Conservation (phyloP, 2,329 filamentous ascomycete genomes). For the Aureobasidium sp. region DNA sequence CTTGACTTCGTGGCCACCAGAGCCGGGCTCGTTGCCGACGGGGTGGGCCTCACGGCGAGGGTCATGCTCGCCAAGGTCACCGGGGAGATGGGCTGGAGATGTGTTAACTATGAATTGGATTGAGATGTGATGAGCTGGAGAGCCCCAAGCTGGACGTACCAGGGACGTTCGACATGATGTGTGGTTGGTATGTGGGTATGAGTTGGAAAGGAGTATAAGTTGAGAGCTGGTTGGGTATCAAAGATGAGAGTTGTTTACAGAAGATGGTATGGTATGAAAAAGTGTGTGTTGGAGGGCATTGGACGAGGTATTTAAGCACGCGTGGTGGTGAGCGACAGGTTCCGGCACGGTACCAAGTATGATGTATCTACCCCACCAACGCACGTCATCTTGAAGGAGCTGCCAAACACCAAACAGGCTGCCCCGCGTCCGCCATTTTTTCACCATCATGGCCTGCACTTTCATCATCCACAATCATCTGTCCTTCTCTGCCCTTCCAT, state of each 20-base stretch:
- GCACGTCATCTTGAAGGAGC: background rate
- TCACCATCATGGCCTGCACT: background rate
- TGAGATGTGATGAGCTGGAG: background rate
- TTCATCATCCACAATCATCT: background rate
- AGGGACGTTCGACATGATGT: conserved; percentile 11
- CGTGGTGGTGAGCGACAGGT: background rate
- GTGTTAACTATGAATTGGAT: background rate
- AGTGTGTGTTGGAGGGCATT: background rate
- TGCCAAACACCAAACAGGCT: background rate
- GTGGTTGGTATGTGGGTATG: background rate
- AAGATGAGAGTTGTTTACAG: background rate
- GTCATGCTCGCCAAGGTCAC: conserved; percentile 12
- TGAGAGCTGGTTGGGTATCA: background rate
- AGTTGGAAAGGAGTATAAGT: background rate
- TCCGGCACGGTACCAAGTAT: background rate
- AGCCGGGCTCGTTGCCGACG: background rate
- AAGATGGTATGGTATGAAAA: conserved; percentile 7
- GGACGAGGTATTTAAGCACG: background rate
- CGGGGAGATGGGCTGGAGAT: conserved; percentile 10
- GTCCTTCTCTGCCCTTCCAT: background rate
- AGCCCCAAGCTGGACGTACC: background rate
- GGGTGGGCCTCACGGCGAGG: conserved; percentile 9
- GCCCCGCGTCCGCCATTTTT: background rate
- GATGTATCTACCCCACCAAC: conserved; percentile 5
- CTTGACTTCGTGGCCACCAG: conserved; percentile 12